phyloP scores from a whole-genome alignment of 2,329 filamentous ascomycete species.

The Corniculantispora saksenae region DNA sequence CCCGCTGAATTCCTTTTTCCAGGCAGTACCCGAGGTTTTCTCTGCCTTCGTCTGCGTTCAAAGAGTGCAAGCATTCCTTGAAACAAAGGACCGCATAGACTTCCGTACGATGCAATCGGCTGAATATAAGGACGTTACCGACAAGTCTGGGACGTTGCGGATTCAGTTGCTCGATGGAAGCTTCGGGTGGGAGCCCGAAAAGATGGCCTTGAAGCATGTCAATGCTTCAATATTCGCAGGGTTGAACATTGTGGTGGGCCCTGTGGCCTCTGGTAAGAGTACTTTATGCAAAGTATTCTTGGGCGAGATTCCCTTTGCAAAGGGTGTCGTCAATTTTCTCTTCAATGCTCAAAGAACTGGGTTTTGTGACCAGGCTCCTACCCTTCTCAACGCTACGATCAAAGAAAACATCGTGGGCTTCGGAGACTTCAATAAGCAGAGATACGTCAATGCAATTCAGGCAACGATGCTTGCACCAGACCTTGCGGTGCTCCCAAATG shows the following conservation, averaged over 20 bases:
- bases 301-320: conserved; percentile 21
- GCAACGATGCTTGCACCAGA: conserved; percentile 26
- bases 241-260: conserved; percentile 37
- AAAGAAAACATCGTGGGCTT: conserved; percentile 28
- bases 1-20: conserved; percentile 20
- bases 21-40: conserved; percentile 4
- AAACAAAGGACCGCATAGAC: conserved; percentile 18
- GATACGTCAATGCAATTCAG: conserved; percentile 26
- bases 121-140: conserved; percentile 27
- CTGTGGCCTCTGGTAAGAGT: conserved; percentile 43
- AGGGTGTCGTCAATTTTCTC: conserved; percentile 14
- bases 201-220: conserved; percentile 32
- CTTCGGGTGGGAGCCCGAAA: conserved; percentile 35
- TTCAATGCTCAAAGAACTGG: conserved; percentile 18
- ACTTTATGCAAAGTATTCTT: conserved; percentile 39
- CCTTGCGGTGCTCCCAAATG: conserved; percentile 27
- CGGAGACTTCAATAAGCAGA: conserved; percentile 20
- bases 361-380: conserved; percentile 29
- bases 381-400: conserved; percentile 26
- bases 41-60: conserved; percentile 10
- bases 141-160: conserved; percentile 26
- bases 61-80: conserved; percentile 19
- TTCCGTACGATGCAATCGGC: conserved; percentile 2
- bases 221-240: conserved; percentile 32
- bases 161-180: conserved; percentile 40